These are phyloP conservation scores for Lachnellula cervina DNA, from an alignment of 2,329 filamentous ascomycete genomes.

Conservation along the genomic window DNA sequence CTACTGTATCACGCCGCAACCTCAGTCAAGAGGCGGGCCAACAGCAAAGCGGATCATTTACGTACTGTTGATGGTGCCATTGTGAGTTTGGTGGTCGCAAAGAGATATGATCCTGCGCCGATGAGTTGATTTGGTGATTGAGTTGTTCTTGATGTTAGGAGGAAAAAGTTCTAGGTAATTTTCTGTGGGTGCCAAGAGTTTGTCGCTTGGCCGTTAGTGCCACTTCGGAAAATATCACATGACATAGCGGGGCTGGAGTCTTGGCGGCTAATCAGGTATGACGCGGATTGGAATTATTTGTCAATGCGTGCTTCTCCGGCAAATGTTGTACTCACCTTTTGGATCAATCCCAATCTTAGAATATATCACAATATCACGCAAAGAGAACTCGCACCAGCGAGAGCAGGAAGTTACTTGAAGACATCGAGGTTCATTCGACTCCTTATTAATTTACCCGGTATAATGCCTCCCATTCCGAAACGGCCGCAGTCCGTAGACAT, in stretches of 20 bases:
- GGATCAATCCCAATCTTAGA: no score
- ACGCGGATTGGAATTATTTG: no score
- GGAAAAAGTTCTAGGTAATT: constrained; percentile 3
- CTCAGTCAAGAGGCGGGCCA: constrained; percentile 51
- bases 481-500: constrained; percentile 22
- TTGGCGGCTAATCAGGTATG: no score
- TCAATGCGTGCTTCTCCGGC: no score
- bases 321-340: no score
- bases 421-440: constrained; percentile 3
- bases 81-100: constrained; percentile 61
- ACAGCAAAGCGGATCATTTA: constrained; percentile 90
- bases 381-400: not conserved
- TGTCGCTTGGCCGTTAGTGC: not conserved
- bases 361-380: not conserved
- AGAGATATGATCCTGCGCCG: constrained; percentile 55
- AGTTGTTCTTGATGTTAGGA: not conserved
- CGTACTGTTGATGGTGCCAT: constrained; percentile 90
- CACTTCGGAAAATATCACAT: no score
- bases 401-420: constrained; percentile 2
- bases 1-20: constrained; percentile 76
- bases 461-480: constrained; percentile 4
- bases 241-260: no score
- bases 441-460: constrained; percentile 7
- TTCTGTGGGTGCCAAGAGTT: constrained; percentile 25
- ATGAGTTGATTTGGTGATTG: constrained; percentile 23